Evolutionary conservation across 495 filamentous ascomycete genomes (phyloP).

Genomic region (Penicillium waksmanii): DNA sequence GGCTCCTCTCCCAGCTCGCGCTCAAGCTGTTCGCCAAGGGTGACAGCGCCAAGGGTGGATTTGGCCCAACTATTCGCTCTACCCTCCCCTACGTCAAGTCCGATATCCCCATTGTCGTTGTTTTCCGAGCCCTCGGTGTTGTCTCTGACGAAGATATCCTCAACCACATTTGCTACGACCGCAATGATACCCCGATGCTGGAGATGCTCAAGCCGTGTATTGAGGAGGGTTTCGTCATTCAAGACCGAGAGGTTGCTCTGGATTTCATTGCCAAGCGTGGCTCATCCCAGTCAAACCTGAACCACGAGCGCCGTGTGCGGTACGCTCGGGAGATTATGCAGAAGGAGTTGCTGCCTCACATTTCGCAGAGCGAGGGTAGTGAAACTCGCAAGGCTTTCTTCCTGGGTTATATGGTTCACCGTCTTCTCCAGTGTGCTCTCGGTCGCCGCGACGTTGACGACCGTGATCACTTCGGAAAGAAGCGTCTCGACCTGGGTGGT

Average conservation of each 20-base stretch:
- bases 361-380: slow-evolving; percentile 93
- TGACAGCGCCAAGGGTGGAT: slow-evolving; percentile 72
- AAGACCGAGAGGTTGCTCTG: slow-evolving; percentile 92
- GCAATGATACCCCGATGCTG: slow-evolving; percentile 93
- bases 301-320: slow-evolving; percentile 83
- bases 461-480: slow-evolving; percentile 98
- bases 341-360: slow-evolving; percentile 95
- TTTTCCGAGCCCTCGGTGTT: slow-evolving; percentile 93
- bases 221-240: slow-evolving; percentile 93
- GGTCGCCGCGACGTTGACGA: slow-evolving; percentile 93
- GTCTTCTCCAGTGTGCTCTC: slow-evolving; percentile 86
- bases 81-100: slow-evolving; percentile 91
- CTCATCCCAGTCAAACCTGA: slow-evolving; percentile 67
- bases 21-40: slow-evolving; percentile 87
- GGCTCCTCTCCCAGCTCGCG: slow-evolving; percentile 86
- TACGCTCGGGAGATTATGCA: slow-evolving; percentile 93
- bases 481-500: slow-evolving; percentile 93
- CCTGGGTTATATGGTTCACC: slow-evolving; percentile 97
- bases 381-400: slow-evolving; percentile 98
- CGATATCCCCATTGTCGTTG: slow-evolving; percentile 90
- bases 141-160: slow-evolving; percentile 98
- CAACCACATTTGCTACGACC: slow-evolving; percentile 95
- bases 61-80: slow-evolving; percentile 85
- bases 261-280: slow-evolving; percentile 96
- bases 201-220: slow-evolving; percentile 97